phyloP scores from a whole-genome alignment of 2,329 filamentous ascomycete species.

The Paraphaeosphaeria minitans region DNA sequence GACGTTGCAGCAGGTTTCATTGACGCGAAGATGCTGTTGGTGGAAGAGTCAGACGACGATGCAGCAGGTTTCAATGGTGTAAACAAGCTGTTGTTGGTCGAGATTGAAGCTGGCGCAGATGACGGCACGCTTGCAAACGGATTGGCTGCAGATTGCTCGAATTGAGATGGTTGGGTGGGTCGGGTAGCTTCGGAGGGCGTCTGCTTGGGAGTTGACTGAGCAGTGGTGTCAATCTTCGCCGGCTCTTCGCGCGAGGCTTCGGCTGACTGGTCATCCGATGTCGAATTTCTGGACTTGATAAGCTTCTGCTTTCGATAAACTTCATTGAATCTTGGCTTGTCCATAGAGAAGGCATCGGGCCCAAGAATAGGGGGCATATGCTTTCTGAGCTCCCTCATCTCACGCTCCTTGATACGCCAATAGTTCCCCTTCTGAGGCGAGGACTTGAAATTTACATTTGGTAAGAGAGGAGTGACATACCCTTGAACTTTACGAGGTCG shows the following conservation, averaged over 20 bases:
- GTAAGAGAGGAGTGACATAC: no score
- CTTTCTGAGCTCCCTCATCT: no score
- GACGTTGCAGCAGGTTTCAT: not conserved
- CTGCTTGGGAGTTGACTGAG: not conserved
- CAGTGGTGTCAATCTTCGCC: not conserved
- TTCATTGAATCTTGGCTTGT: not conserved
- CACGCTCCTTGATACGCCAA: no score
- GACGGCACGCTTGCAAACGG: conserved; percentile 16
- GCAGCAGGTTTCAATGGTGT: not conserved
- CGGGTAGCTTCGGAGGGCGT: not conserved
- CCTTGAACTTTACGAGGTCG: not conserved
- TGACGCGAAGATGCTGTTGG: no score
- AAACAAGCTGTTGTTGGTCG: not conserved
- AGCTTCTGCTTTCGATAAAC: not conserved
- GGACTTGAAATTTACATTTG: no score
- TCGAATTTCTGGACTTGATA: not conserved
- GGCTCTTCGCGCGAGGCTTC: not conserved
- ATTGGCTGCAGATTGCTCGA: conserved; percentile 21
- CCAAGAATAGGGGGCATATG: not conserved
- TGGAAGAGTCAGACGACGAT: no score
- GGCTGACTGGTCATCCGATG: not conserved
- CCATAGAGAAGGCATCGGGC: not conserved
- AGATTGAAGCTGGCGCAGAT: not conserved
- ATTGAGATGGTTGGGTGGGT: conserved; percentile 5
- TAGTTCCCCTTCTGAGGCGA: no score